Evolutionary conservation across 306 rosid species (phyloP), one percentile per base, ranked within the genome.

Genomic region (Mucuna pruriens): DNA sequence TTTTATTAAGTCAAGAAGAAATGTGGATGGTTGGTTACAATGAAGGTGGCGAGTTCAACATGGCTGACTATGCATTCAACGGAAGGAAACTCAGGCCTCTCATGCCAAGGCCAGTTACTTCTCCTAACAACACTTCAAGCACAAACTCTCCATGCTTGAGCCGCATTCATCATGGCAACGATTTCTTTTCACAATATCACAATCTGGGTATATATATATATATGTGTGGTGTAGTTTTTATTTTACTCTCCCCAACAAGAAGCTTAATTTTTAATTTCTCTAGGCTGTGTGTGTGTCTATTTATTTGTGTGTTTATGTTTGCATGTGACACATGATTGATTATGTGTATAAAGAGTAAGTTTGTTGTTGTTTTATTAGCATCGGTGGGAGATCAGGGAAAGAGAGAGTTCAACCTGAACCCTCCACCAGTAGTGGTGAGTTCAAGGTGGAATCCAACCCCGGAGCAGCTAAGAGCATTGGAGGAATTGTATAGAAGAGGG

Each of bases 401-500:
- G 88, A 93, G 88, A 70, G 95, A 90, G 76, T 80, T 84, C 76
- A 83, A 74, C 25, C 67, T 84, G 74, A 83, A 74, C 25, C 67
- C 90, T 52, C 48, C 48, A 19, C 83, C 94, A 1, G 92, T 89
- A 13, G 91, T 89, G 72, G 96, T 89, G 86, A 95, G 97, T 74
- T 91, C 99, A 31, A 90, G 99, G 82, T 95, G 99, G 99, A 95
- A 95, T 79, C 99, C 99, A 0, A 91, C 99, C 2, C 89, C 92
- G 13, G 99, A 95, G 70, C 99, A 95, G 87, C 65, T 95, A 2
- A 90, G 96, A 79, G 90, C 92, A 22, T 83, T 95, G 3, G 99
- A 95, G 62, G 98, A 95, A 16, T 67, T 95, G 40, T 95, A 95
- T 49, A 77, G 91, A 52, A 85, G 89, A 60, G 99, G 99, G 57